Evolutionary conservation across 23 red algal species (phyloP).

Genomic region (Cyanidioschyzon merolae): DNA sequence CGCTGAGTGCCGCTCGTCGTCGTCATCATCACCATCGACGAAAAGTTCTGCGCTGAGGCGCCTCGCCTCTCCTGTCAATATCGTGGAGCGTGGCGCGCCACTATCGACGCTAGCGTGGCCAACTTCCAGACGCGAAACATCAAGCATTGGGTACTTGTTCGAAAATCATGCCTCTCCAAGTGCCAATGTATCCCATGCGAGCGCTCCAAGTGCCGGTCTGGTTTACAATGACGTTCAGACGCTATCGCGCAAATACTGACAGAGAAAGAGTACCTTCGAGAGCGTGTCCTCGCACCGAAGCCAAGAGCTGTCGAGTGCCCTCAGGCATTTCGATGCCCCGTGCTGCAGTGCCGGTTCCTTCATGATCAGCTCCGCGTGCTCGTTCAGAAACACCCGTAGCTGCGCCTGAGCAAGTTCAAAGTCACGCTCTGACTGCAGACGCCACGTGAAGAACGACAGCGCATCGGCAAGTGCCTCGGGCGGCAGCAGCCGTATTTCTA

Average conservation of each 20-base stretch:
- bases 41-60: no score
- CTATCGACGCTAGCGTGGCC: no score
- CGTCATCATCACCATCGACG: no score
- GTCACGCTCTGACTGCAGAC: conserved; percentile 16
- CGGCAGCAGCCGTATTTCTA: conserved; percentile 45
- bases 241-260: not conserved
- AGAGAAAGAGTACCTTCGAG: not conserved
- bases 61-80: no score
- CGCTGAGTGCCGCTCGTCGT: no score
- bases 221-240: not conserved
- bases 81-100: no score
- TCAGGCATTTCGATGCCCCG: not conserved
- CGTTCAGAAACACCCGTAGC: conserved; percentile 41
- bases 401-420: conserved; percentile 70
- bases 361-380: conserved; percentile 34
- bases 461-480: conserved; percentile 18
- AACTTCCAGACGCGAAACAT: no score
- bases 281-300: not conserved
- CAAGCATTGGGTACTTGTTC: no score
- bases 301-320: not conserved
- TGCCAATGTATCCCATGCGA: no score
- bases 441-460: conserved; percentile 30
- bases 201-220: no score
- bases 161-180: no score
- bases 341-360: conserved; percentile 17